Evolutionary conservation across 2,329 filamentous ascomycete species (phyloP).

Genomic region (Aureobasidium vineae): DNA sequence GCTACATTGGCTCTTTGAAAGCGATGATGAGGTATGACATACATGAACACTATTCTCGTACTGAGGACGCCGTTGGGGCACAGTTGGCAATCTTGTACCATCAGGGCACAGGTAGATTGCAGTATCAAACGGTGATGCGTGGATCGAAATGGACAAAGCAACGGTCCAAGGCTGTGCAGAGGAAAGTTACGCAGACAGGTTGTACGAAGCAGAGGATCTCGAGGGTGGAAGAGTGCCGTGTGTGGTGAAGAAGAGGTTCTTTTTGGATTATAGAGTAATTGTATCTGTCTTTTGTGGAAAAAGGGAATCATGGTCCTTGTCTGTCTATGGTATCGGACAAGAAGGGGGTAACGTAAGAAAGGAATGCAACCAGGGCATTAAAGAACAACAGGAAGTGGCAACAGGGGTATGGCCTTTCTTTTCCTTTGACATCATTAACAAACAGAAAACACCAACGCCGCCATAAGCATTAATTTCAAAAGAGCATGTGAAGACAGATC

Average conservation of each 20-base stretch:
- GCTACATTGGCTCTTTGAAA: too few relatives aligned
- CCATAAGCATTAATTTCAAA: slow-evolving; percentile 18
- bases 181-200: not conserved
- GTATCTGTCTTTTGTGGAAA: not conserved
- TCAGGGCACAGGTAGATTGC: not conserved
- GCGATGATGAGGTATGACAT: not conserved
- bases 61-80: not conserved
- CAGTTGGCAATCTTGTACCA: not conserved
- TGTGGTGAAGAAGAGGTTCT: not conserved
- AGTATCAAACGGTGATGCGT: not conserved
- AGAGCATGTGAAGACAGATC: not conserved
- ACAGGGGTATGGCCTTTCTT: slow-evolving; percentile 21
- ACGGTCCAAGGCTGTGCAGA: not conserved
- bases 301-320: not conserved
- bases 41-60: not conserved
- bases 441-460: slow-evolving; percentile 10
- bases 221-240: too few relatives aligned
- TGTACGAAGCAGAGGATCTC: too few relatives aligned
- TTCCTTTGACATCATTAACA: slow-evolving; percentile 13
- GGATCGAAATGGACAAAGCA: not conserved
- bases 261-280: not conserved
- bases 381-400: slow-evolving; percentile 12
- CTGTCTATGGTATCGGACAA: not conserved
- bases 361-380: not conserved
- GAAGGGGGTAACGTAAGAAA: not conserved